Percentiles rank a stretch among this genome's conserved stretches.
Evolutionary conservation across 805 yeast genomes (phyloP).

Genomic region (Tetrapisispora pingtungensis): DNA sequence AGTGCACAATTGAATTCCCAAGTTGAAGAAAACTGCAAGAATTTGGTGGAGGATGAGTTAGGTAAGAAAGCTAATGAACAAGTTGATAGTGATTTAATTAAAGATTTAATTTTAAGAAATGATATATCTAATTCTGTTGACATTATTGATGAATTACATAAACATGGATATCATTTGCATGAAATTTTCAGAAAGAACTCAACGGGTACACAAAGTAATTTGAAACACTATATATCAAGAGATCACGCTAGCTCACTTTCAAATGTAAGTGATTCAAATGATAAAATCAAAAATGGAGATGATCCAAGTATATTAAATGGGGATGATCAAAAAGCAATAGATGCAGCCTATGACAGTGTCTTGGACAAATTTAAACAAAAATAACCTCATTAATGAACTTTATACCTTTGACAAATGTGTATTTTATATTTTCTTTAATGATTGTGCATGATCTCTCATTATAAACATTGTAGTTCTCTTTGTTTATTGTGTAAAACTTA

Average conservation of each 20-base stretch:
- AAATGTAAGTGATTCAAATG: neutral
- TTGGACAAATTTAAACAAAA: constrained; percentile 31
- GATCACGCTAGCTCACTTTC: neutral
- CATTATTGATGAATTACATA: constrained; percentile 32
- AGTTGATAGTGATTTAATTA: constrained; percentile 30
- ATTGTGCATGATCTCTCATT: too few relatives aligned
- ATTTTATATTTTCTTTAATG: too few relatives aligned
- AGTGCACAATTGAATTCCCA: constrained; percentile 10
- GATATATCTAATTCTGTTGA: constrained; percentile 32
- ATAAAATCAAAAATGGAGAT: neutral
- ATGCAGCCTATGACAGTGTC: constrained; percentile 34
- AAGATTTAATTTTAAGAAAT: constrained; percentile 30
- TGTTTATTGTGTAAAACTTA: too few relatives aligned
- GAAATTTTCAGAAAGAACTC: constrained; percentile 25
- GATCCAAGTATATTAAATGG: constrained; percentile 6
- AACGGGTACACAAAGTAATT: neutral
- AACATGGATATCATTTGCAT: constrained; percentile 33
- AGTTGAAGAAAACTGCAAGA: constrained; percentile 5
- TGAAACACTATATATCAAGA: constrained; percentile 1
- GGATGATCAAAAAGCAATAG: constrained; percentile 11
- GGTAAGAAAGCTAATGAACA: constrained; percentile 13
- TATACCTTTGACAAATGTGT: too few relatives aligned
- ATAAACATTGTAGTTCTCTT: too few relatives aligned
- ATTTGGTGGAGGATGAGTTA: neutral
- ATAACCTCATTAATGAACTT: too few relatives aligned